Base-by-base conservation (phyloP, 164 flowering plant genomes). In the Warburgia ugandensis region DNA sequence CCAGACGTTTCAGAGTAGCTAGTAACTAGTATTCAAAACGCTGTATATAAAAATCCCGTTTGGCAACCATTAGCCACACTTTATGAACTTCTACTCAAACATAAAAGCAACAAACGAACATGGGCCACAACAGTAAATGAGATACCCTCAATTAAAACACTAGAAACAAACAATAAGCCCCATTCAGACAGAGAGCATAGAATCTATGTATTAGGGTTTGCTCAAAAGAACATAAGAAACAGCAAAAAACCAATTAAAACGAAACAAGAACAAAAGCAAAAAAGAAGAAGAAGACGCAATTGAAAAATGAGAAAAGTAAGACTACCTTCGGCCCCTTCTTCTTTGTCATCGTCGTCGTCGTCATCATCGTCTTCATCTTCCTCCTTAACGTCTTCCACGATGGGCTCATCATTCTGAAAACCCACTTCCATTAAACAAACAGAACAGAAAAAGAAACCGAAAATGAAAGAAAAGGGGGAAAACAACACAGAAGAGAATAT, bases 361-460 rank as follows among this genome's bases (percentile, higher is more conserved):
- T 71, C 84, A 3, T 80, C 86, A 2, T 77, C 86, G 3, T 78
- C 79, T 1, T 78, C 81, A 0, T 78, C 81, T 0, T 81, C 86
- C 5, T 71, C 84, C 61, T 73, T 67, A 38, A 71, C 76, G 35
- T 72, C 78, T 50, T 70, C 82, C 5, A 77, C 67, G 13, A 74
- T 43, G 4, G 74, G 73, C 49, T 68, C 81, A 52, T 73, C 81
- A 35, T 37, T 52, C 72, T 68, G 23, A 33, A n/a, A 39, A 39
- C 20, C 43, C 26, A 44, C 13, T 44, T 22, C 11, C 29, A 23
- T 7, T 13, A 20, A 37, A 2, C 16, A 37, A 36, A 31, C 6
- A 20, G 12, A 47, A 6, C 7, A 25, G 11, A 46, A 1, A 40
- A 22, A 38, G 22, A 9, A 45, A 45, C 19, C 13, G n/a, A 23